Conservation (phyloP, 2,329 filamentous ascomycete genomes). For the Fusarium coicis region DNA sequence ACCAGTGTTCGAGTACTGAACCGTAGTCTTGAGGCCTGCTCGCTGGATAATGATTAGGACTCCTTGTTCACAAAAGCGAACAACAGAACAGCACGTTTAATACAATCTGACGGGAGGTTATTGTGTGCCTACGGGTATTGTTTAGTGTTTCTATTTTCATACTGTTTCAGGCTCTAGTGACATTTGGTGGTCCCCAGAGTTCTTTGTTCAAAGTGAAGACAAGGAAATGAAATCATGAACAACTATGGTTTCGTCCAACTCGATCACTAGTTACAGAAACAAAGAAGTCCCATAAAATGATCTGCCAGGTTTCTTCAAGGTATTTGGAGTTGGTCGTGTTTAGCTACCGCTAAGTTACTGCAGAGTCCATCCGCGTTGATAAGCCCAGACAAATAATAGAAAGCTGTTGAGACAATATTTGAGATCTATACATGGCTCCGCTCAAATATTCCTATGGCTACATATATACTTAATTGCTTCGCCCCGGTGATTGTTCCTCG, state of each 20-base stretch:
- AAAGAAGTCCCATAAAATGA: background rate
- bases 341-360: background rate
- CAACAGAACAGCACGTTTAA: background rate
- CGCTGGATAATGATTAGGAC: background rate
- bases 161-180: slow-evolving; percentile 14
- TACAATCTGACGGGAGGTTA: background rate
- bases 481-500: background rate
- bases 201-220: slow-evolving; percentile 22
- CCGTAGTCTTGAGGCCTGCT: slow-evolving; percentile 14
- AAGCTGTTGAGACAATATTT: background rate
- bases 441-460: background rate
- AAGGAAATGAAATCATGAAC: background rate
- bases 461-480: background rate
- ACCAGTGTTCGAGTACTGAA: slow-evolving; percentile 3
- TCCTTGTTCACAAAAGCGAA: background rate
- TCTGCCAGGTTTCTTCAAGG: background rate
- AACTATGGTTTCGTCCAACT: background rate
- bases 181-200: slow-evolving; percentile 3
- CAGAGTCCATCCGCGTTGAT: background rate
- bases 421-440: background rate
- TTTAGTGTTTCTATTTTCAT: slow-evolving; percentile 20
- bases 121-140: background rate
- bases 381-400: background rate
- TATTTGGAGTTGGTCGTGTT: background rate
- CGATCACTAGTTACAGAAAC: background rate